These are phyloP conservation scores for Cyphellophora europaea DNA, from an alignment of 2,329 filamentous ascomycete species.

Conservation along the genomic window DNA sequence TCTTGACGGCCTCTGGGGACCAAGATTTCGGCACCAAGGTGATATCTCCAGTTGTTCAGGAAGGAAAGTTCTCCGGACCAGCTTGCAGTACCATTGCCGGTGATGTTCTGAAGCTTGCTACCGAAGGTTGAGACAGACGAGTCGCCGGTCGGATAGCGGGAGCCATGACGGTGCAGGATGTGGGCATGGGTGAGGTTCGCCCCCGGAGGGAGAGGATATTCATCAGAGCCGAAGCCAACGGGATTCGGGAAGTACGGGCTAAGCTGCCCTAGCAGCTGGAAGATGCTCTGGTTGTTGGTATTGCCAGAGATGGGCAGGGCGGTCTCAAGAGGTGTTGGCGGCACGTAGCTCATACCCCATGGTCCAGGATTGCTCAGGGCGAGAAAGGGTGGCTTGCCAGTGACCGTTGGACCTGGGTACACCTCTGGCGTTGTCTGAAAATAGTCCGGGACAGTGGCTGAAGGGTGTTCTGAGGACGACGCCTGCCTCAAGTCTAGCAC, in stretches of 20 bases:
- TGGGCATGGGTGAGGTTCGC: conserved; percentile 61
- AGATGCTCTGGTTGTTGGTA: conserved; percentile 54
- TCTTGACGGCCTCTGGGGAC: conserved; percentile 65
- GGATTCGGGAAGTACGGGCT: conserved; percentile 62
- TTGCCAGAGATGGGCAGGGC: conserved; percentile 56
- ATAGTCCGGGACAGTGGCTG: conserved; percentile 12
- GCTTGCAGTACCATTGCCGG: conserved; percentile 38
- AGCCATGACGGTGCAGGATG: conserved; percentile 65
- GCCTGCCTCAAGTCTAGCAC: background rate
- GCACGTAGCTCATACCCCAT: conserved; percentile 53
- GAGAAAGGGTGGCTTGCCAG: conserved; percentile 58
- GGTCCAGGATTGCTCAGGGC: conserved; percentile 61
- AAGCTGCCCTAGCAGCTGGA: conserved; percentile 59
- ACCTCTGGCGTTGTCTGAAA: conserved; percentile 16
- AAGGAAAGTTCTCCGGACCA: conserved; percentile 55
- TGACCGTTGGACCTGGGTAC: conserved; percentile 33
- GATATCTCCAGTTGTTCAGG: conserved; percentile 59
- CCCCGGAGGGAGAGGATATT: conserved; percentile 54
- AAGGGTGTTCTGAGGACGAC: conserved; percentile 1
- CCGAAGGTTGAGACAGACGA: conserved; percentile 48
- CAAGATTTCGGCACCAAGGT: conserved; percentile 61
- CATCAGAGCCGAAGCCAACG: conserved; percentile 61
- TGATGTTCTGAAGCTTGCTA: conserved; percentile 47
- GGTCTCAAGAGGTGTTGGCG: conserved; percentile 63
- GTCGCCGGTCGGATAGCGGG: conserved; percentile 59